Conservation (phyloP, 2,329 filamentous ascomycete genomes). For the Trichoderma harzianum region DNA sequence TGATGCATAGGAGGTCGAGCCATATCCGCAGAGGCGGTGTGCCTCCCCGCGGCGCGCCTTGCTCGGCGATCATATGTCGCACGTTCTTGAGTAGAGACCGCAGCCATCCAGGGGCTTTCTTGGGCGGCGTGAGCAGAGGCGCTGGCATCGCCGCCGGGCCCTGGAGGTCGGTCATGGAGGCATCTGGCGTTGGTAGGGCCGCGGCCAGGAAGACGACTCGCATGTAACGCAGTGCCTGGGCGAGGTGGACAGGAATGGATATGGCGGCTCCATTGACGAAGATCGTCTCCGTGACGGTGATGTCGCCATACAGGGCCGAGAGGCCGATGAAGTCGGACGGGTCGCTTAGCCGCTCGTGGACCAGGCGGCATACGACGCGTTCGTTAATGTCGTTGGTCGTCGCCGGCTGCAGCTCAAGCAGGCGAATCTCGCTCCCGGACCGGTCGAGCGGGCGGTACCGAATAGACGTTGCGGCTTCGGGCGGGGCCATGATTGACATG, state of each 20-base stretch:
- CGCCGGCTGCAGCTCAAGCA: conserved; percentile 33
- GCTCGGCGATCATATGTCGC: conserved; percentile 17
- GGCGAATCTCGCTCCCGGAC: conserved; percentile 30
- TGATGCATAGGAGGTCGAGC: conserved; percentile 33
- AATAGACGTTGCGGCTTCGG: conserved; percentile 15
- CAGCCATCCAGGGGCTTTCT: conserved; percentile 24
- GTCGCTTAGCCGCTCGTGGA: conserved; percentile 29
- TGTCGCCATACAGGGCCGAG: conserved; percentile 31
- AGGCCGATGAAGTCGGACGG: conserved; percentile 30
- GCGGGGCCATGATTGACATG: conserved; percentile 19
- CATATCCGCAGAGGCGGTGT: conserved; percentile 28
- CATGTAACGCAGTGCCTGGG: conserved; percentile 31
- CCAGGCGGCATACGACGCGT: conserved; percentile 32
- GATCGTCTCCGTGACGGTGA: conserved; percentile 30
- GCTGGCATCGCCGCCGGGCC: background rate
- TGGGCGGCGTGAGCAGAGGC: conserved; percentile 22
- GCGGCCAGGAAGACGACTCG: conserved; percentile 33
- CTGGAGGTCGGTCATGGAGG: conserved; percentile 4
- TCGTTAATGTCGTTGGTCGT: conserved; percentile 27
- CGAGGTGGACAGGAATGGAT: conserved; percentile 29
- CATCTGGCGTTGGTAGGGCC: conserved; percentile 15
- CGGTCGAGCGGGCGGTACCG: conserved; percentile 23
- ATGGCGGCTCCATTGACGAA: conserved; percentile 28
- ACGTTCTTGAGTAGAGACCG: conserved; percentile 21
- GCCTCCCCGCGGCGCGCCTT: background rate